A percentile compares a stretch with the other conserved stretches of the same genome.
phyloP scores from a whole-genome alignment of 2,329 filamentous ascomycete species.

The Calonectria pauciramosa region DNA sequence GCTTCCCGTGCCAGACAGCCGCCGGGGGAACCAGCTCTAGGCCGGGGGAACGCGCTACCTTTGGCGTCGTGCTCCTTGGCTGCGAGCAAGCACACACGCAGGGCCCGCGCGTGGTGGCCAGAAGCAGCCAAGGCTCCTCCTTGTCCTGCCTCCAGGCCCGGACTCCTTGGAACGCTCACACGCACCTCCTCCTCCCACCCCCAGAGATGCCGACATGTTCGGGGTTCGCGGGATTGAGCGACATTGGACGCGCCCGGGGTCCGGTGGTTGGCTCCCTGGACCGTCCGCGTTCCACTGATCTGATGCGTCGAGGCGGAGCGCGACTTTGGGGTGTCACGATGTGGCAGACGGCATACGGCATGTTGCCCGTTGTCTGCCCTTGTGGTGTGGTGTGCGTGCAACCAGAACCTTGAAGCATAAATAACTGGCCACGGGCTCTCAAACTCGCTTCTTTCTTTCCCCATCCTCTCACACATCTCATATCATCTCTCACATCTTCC shows the following conservation, averaged over 20 bases:
- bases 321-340: conserved; percentile 21
- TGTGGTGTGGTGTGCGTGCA: conserved; percentile 19
- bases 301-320: conserved; percentile 17
- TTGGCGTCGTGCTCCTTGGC: neutral
- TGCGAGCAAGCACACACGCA: neutral
- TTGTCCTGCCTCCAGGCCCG: neutral
- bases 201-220: conserved; percentile 42
- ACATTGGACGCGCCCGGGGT: conserved; percentile 33
- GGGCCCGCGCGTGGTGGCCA: neutral
- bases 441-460: conserved; percentile 26
- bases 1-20: conserved; percentile 10
- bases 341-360: conserved; percentile 16
- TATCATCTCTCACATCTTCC: conserved; percentile 18
- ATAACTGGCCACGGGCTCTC: conserved; percentile 42
- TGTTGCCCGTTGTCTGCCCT: conserved; percentile 13
- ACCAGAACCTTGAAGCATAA: conserved; percentile 41
- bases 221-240: conserved; percentile 46
- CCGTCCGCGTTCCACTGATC: conserved; percentile 14
- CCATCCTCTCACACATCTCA: conserved; percentile 12
- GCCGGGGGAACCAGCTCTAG: neutral
- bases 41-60: neutral
- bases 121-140: neutral
- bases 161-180: neutral
- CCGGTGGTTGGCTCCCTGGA: conserved; percentile 13
- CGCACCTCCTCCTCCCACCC: neutral